These are phyloP conservation scores for Rhizopus stolonifer DNA, from an alignment of 371 early-diverging fungal species.

Conservation along the genomic window DNA sequence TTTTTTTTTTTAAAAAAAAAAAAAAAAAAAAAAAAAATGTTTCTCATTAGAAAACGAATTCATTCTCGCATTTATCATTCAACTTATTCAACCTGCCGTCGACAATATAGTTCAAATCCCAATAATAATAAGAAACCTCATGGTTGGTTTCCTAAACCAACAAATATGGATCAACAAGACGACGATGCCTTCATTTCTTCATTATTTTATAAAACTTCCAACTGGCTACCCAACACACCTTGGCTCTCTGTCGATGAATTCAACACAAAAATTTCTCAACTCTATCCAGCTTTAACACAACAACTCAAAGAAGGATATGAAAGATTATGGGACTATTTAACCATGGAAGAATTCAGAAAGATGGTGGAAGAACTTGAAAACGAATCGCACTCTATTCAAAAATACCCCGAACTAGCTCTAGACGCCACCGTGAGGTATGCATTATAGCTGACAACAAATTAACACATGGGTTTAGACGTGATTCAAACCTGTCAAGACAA, in stretches of 20 bases:
- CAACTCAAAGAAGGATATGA: constrained; percentile 36
- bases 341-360: constrained; percentile 38
- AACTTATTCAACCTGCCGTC: too few species aligned
- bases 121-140: too few species aligned
- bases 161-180: constrained; percentile 5
- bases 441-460: constrained; percentile 10
- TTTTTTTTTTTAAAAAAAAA: too few species aligned
- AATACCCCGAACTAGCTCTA: constrained; percentile 30
- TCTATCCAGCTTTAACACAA: constrained; percentile 26
- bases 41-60: too few species aligned
- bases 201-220: constrained; percentile 11
- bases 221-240: constrained; percentile 13
- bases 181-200: constrained; percentile 17
- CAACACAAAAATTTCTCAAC: constrained; percentile 19
- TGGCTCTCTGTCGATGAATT: constrained; percentile 26
- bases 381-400: constrained; percentile 13
- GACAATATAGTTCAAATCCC: too few species aligned
- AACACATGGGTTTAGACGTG: constrained; percentile 26
- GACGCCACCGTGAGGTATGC: constrained; percentile 39
- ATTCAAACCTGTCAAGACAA: constrained; percentile 37
- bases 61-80: too few species aligned
- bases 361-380: constrained; percentile 28
- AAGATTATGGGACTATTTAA: constrained; percentile 34
- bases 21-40: too few species aligned
- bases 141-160: background rate